Evolutionary conservation across 2,329 filamentous ascomycete genomes (phyloP).

Genomic region (Stagonosporopsis cucurbitacearum): DNA sequence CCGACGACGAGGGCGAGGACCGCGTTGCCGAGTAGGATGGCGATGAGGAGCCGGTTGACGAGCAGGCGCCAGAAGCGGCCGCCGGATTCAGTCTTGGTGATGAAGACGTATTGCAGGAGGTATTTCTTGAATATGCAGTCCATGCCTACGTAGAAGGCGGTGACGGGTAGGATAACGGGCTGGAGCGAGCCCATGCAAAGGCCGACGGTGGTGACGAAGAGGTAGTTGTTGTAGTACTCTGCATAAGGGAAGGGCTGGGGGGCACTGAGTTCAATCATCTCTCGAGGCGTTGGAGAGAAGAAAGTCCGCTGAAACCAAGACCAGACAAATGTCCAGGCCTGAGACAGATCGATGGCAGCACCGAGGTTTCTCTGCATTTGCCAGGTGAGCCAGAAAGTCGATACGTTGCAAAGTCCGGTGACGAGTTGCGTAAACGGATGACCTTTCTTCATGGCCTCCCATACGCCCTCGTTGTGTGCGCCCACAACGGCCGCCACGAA

Average conservation of each 20-base stretch:
- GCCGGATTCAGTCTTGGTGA: constrained; percentile 95
- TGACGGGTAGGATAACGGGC: constrained; percentile 83
- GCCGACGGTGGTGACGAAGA: constrained; percentile 89
- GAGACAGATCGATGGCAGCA: constrained; percentile 79
- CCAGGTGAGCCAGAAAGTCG: constrained; percentile 89
- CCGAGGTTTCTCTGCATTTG: constrained; percentile 90
- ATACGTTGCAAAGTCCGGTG: constrained; percentile 77
- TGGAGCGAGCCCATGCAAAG: constrained; percentile 84
- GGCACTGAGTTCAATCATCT: constrained; percentile 90
- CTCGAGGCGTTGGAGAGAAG: constrained; percentile 83
- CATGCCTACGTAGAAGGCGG: constrained; percentile 84
- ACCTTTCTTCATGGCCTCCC: constrained; percentile 70
- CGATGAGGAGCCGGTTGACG: constrained; percentile 91
- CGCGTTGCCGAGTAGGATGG: constrained; percentile 75
- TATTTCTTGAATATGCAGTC: constrained; percentile 95
- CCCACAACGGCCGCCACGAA: constrained; percentile 73
- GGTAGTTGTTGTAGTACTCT: constrained; percentile 96
- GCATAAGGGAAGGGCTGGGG: constrained; percentile 93
- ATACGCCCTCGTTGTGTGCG: constrained; percentile 62
- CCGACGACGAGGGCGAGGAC: constrained; percentile 80
- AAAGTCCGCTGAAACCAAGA: constrained; percentile 82
- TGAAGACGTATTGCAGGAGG: constrained; percentile 80
- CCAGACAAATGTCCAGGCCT: constrained; percentile 80
- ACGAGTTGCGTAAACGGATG: constrained; percentile 72
- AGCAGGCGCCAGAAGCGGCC: constrained; percentile 89